phyloP scores from a whole-genome alignment of 768 basidiomycete genomes.

The Scleroderma citrinum region DNA sequence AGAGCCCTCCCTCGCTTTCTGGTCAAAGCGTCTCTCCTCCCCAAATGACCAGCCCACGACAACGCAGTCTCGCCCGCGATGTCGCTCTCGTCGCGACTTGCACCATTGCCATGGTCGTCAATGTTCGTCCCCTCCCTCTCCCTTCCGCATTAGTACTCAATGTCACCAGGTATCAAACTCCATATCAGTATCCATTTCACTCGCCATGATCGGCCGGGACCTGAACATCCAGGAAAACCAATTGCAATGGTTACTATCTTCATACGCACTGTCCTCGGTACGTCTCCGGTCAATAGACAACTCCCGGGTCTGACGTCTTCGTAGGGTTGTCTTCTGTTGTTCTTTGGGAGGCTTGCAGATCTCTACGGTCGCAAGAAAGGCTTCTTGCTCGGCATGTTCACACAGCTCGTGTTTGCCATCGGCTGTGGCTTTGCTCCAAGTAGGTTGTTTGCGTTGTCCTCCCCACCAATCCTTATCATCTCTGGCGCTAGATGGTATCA shows the following conservation, averaged over 20 bases:
- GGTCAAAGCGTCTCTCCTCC: background rate
- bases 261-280: conserved; percentile 63
- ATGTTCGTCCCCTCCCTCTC: conserved; percentile 20
- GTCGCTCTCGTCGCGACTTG: conserved; percentile 31
- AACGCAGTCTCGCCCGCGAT: conserved; percentile 22
- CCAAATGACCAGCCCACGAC: background rate
- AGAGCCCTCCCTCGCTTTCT: background rate
- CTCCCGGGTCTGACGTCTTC: conserved; percentile 4
- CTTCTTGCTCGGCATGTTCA: conserved; percentile 55
- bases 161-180: conserved; percentile 23
- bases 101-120: conserved; percentile 35
- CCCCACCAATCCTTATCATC: background rate
- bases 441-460: conserved; percentile 15
- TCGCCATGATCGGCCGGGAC: conserved; percentile 47
- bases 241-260: conserved; percentile 64
- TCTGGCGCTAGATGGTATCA: conserved; percentile 43
- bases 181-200: conserved; percentile 45
- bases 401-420: conserved; percentile 52
- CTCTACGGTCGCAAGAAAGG: conserved; percentile 66
- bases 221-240: conserved; percentile 44
- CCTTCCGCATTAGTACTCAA: background rate
- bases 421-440: conserved; percentile 61
- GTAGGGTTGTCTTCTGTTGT: conserved; percentile 72
- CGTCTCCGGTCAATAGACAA: conserved; percentile 1
- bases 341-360: conserved; percentile 77